Percentiles rank a stretch among this genome's conserved stretches.
Conservation (phyloP, 2,329 filamentous ascomycete genomes). For the Sporothrix protearum region DNA sequence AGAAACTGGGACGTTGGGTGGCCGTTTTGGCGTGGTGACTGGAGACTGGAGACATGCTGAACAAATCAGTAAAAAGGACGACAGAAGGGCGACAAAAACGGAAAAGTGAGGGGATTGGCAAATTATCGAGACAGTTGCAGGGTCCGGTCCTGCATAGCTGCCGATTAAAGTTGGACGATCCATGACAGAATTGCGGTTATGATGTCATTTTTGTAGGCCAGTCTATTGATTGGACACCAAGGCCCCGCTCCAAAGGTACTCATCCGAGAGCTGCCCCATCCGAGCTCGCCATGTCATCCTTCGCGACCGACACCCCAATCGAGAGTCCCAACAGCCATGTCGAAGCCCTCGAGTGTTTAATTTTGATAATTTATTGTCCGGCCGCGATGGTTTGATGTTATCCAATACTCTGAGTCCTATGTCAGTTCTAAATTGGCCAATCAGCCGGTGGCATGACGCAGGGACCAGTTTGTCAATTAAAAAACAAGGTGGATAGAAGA, state of each 20-base stretch:
- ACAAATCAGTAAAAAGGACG: not conserved
- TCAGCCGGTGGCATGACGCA: not conserved
- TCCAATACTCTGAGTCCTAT: not conserved
- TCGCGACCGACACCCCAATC: not conserved
- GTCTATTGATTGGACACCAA: not conserved
- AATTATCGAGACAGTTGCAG: not conserved
- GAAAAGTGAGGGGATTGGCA: not conserved
- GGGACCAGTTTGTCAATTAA: not conserved
- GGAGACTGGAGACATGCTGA: not conserved
- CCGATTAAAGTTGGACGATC: conserved; percentile 1
- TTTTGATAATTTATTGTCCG: not conserved
- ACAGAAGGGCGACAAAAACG: not conserved
- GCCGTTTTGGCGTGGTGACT: too few species aligned
- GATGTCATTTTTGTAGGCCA: not conserved
- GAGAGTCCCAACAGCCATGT: not conserved
- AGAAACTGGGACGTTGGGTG: too few species aligned
- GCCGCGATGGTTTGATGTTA: not conserved
- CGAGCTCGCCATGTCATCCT: not conserved
- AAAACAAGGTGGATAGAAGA: too few species aligned
- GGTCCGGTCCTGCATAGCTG: not conserved
- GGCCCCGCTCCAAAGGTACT: not conserved
- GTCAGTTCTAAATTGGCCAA: not conserved
- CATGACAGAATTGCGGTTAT: not conserved
- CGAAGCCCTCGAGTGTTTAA: not conserved
- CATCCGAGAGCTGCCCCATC: not conserved